These are phyloP conservation scores for Odontarrhena argentea DNA, from an alignment of 345 rosid species.

Conservation along the genomic window DNA sequence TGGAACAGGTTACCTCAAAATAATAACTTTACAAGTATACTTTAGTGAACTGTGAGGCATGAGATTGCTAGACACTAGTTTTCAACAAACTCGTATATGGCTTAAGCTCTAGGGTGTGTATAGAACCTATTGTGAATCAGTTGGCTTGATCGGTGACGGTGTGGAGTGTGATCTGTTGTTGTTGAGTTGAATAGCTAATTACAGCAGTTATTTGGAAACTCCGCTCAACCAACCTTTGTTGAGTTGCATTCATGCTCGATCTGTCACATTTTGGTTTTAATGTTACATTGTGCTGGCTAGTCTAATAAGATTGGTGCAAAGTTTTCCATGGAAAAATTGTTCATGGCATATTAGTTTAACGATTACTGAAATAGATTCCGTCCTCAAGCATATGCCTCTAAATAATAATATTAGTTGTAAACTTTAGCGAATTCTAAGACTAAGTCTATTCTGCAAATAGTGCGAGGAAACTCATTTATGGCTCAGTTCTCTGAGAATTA, in stretches of 20 bases:
- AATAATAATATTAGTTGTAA: neutral
- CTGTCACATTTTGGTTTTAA: neutral
- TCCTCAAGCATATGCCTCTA: slow-evolving; percentile 3
- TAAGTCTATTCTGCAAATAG: neutral
- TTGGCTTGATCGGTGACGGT: neutral
- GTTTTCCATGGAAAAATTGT: too few species aligned
- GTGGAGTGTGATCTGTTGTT: neutral
- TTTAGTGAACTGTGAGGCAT: slow-evolving; percentile 1
- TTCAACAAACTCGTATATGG: neutral
- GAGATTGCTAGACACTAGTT: neutral
- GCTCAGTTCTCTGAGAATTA: slow-evolving; percentile 17
- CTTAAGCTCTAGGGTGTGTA: slow-evolving; percentile 16
- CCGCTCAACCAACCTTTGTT: neutral
- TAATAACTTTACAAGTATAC: neutral
- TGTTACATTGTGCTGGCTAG: slow-evolving; percentile 16
- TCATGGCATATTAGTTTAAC: slow-evolving; percentile 2
- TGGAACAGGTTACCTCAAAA: slow-evolving; percentile 54
- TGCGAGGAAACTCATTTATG: neutral
- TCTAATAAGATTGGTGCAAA: neutral
- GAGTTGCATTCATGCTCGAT: slow-evolving; percentile 19
- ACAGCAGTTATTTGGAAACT: neutral
- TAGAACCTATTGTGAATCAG: slow-evolving; percentile 5
- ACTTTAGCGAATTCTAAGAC: slow-evolving; percentile 1
- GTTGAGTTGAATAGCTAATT: slow-evolving; percentile 1
- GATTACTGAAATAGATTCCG: neutral